Base-by-base conservation (phyloP, 768 basidiomycete species). In the Trametes gibbosa region DNA sequence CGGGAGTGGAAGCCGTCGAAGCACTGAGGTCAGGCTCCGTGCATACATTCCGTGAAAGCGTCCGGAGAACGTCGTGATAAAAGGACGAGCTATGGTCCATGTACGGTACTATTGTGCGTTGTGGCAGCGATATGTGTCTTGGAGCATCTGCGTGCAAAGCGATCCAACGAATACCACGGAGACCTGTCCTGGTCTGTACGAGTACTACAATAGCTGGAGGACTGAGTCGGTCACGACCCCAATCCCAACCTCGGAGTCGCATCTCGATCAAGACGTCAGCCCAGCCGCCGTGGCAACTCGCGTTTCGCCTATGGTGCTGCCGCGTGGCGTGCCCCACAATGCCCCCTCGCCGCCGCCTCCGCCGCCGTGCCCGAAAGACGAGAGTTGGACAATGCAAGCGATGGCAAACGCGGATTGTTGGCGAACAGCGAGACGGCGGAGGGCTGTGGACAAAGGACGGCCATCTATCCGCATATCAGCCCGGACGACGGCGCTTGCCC, bases 1-100 rank as follows among this genome's bases (percentile, higher is more conserved):
- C 65, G 74, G n/a, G 72, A 54, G 40, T 68, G 62, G 61, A 61
- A 62, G 56, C 68, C 68, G 24, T 66, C 62, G 9, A 43, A 49
- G 54, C 48, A 41, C 9, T 59, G 46, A 58, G 24, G 6, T 16
- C 3, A 14, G 8, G 43, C 21, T 2, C 21, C 21, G 43, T 24
- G 43, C 21, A 45, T 21, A 45, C 21, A 45, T 45, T 23, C 21
- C 2, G n/a, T n/a, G n/a, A n/a, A n/a, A n/a, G n/a, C n/a, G n/a
- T n/a, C n/a, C n/a, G n/a, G n/a, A n/a, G n/a, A n/a, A n/a, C n/a
- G n/a, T n/a, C n/a, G n/a, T n/a, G n/a, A n/a, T n/a, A n/a, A n/a
- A n/a, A n/a, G n/a, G n/a, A n/a, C n/a, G n/a, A n/a, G n/a, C n/a
- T n/a, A n/a, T n/a, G n/a, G n/a, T n/a, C n/a, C n/a, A n/a, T n/a